A percentile compares a stretch with the other conserved stretches of the same genome.
These are phyloP conservation scores for Populus ilicifolia DNA, from an alignment of 345 rosid species.

Conservation along the genomic window DNA sequence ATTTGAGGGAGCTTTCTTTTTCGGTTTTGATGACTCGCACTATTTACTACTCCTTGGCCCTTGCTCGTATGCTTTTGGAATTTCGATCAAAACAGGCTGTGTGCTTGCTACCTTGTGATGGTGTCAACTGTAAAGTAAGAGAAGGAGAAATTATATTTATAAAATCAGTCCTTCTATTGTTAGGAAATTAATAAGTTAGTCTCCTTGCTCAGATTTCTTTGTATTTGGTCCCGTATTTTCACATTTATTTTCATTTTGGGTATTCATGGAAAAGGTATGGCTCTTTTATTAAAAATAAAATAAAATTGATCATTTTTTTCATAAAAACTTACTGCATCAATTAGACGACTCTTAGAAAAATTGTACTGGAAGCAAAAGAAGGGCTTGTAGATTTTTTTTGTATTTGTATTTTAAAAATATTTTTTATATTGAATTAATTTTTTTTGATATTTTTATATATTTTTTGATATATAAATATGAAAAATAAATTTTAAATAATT, in stretches of 20 bases:
- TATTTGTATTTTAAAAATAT: too few relatives aligned
- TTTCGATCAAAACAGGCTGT: neutral
- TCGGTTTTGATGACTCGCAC: conserved; percentile 4
- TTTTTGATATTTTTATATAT: too few relatives aligned
- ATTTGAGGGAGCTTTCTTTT: neutral
- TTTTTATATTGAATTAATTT: too few relatives aligned
- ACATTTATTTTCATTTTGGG: neutral
- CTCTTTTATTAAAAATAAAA: too few relatives aligned
- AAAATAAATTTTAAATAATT: too few relatives aligned
- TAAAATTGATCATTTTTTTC: too few relatives aligned
- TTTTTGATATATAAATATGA: too few relatives aligned
- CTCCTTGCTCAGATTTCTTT: neutral
- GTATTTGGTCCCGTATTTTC: neutral
- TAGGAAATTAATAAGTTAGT: neutral
- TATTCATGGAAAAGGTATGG: too few relatives aligned
- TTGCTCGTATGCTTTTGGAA: neutral
- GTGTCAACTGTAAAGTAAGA: neutral
- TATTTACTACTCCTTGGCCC: neutral
- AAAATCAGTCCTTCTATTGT: neutral
- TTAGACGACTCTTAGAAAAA: too few relatives aligned
- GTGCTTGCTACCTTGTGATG: neutral
- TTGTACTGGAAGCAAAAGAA: too few relatives aligned
- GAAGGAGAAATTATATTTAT: neutral
- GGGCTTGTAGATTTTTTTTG: too few relatives aligned
- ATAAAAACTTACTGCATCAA: too few relatives aligned